These are phyloP conservation scores for Knoxia roxburghii DNA, from an alignment of 257 asterid genomes.

Conservation along the genomic window DNA sequence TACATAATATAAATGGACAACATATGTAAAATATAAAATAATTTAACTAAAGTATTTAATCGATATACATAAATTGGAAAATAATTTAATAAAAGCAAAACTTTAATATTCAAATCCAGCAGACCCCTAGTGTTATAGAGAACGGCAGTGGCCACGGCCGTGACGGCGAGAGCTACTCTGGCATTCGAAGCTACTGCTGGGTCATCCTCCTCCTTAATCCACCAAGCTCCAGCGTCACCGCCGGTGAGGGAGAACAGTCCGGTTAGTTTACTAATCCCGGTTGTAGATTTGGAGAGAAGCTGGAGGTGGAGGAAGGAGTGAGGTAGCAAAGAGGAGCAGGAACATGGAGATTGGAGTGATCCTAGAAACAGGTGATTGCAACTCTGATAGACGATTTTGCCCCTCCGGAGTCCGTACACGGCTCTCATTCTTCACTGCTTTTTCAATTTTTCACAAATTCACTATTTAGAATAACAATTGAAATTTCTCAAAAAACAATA, in stretches of 20 bases:
- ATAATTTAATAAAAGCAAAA: too few species aligned
- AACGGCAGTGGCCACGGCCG: slow-evolving; percentile 78
- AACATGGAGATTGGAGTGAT: slow-evolving; percentile 17
- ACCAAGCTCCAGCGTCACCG: slow-evolving; percentile 32
- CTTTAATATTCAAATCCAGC: too few species aligned
- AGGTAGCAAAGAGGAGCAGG: slow-evolving; percentile 7
- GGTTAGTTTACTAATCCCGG: slow-evolving; percentile 30
- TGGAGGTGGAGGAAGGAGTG: slow-evolving; percentile 7
- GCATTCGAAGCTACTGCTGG: slow-evolving; percentile 34
- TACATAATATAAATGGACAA: too few species aligned
- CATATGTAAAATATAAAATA: too few species aligned
- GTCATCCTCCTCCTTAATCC: slow-evolving; percentile 33
- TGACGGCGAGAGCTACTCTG: slow-evolving; percentile 53
- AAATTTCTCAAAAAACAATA: too few species aligned
- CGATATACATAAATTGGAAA: too few species aligned
- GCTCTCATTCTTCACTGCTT: slow-evolving; percentile 28
- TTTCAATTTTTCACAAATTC: too few species aligned
- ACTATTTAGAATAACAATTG: too few species aligned
- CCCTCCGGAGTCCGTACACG: slow-evolving; percentile 27
- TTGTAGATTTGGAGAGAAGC: slow-evolving; percentile 18
- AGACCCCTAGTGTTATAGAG: slow-evolving; percentile 53
- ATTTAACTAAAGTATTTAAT: too few species aligned
- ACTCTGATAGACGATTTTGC: slow-evolving; percentile 31
- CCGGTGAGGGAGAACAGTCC: slow-evolving; percentile 19
- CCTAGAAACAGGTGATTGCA: not conserved